phyloP scores from a whole-genome alignment of 495 filamentous ascomycete species.

The Penicillium egyptiacum region DNA sequence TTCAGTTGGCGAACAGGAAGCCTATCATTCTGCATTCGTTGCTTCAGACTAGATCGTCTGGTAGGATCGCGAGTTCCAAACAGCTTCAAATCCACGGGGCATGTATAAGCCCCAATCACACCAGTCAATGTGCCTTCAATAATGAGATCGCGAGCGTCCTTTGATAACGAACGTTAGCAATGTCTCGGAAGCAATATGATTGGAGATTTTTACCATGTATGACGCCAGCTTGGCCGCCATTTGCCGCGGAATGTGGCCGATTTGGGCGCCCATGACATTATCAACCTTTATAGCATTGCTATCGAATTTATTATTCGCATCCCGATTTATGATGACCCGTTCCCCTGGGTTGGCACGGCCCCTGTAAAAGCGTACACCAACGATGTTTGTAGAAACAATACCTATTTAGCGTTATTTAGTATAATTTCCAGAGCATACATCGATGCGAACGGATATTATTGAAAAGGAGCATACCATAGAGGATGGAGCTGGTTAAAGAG shows the following conservation, averaged over 20 bases:
- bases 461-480: conserved; percentile 48
- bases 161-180: conserved; percentile 30
- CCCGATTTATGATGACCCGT: conserved; percentile 63
- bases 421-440: no score
- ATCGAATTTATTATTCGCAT: conserved; percentile 74
- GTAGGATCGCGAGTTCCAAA: conserved; percentile 62
- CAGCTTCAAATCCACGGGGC: conserved; percentile 65
- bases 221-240: conserved; percentile 69
- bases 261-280: conserved; percentile 76
- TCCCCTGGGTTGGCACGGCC: conserved; percentile 72
- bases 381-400: conserved; percentile 62
- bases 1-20: conserved; percentile 51
- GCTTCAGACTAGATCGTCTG: conserved; percentile 52
- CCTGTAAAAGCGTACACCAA: conserved; percentile 77
- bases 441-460: not conserved
- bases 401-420: conserved; percentile 26
- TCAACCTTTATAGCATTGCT: conserved; percentile 75
- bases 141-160: conserved; percentile 51
- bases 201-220: conserved; percentile 56
- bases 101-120: conserved; percentile 61
- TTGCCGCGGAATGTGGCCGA: conserved; percentile 72
- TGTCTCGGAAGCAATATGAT: not conserved
- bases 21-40: conserved; percentile 61
- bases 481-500: conserved; percentile 40
- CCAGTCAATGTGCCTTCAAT: conserved; percentile 70